Evolutionary conservation across 192 early-diverging fungal genomes (phyloP), one percentile per base, ranked within the genome.

Genomic region (Dispira simplex): DNA sequence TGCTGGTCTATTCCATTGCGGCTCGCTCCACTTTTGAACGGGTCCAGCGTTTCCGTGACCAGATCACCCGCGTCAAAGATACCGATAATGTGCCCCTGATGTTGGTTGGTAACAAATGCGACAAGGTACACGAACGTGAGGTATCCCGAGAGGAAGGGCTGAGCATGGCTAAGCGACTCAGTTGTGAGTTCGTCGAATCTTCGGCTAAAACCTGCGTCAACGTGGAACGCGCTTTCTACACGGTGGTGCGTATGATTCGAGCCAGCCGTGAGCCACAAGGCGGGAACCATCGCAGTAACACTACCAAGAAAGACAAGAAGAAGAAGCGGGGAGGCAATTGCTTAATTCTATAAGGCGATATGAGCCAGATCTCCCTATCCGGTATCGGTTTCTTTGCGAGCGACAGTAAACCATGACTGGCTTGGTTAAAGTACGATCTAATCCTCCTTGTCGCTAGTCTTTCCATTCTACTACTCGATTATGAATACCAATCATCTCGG

Each of bases 41-140:
- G 44, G 84, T 92, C 65, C 84, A 89, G 71, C 77, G 83, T 64
- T 93, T 93, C 79, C 72, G 80, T 55, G 84, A 94, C 64, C 90
- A 93, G 73, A 93, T 96, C 52, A 76, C 78, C 66, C 85, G 90
- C n/a, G 90, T 94, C 20, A 96, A 96, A 70, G 93, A 94, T 66
- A 76, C 84, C 62, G 87, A 92, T 43, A 77, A 80, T 54, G 82
- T 93, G 44, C 90, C 90, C 18, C 73, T 95, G 70, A 89, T 96
- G 73, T 74, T 96, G 43, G 90, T 96, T n/a, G 93, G 91, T 63
- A 96, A 93, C 81, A 93, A 97, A 70, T 91, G 90, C 76, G 92
- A 94, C 75, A 82, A 80, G 67, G 73, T 82, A 14, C 81, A 81
- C 20, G 88, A 93, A 67, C 79, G 90, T 44, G 91, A 93, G 66